phyloP scores from a whole-genome alignment of 805 yeast species.

The Saccharomycopsis amapae region DNA sequence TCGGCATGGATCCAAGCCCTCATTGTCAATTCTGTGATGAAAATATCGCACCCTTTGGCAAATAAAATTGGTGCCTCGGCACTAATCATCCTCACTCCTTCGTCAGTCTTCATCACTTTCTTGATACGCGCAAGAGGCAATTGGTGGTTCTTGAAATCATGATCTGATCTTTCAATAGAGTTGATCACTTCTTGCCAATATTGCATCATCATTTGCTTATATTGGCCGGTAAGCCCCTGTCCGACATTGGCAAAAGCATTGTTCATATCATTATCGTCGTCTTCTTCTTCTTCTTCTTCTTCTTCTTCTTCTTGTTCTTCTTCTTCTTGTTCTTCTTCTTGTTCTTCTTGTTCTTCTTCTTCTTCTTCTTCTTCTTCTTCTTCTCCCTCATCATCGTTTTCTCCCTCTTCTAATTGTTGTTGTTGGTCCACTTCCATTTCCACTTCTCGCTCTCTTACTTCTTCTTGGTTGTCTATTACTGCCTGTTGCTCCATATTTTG shows the following conservation, averaged over 20 bases:
- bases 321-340: constrained; percentile 30
- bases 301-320: constrained; percentile 19
- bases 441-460: not conserved
- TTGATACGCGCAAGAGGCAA: constrained; percentile 93
- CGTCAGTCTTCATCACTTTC: constrained; percentile 97
- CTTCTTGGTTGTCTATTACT: not conserved
- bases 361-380: constrained; percentile 31
- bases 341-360: constrained; percentile 31
- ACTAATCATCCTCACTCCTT: constrained; percentile 93
- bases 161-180: constrained; percentile 76
- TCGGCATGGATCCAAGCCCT: constrained; percentile 99
- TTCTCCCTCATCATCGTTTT: constrained; percentile 22
- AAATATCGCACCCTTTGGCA: constrained; percentile 97
- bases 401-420: not conserved
- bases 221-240: constrained; percentile 78
- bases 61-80: constrained; percentile 97
- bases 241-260: constrained; percentile 79
- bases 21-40: constrained; percentile 95
- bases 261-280: constrained; percentile 39
- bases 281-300: constrained; percentile 31
- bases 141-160: constrained; percentile 90
- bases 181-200: constrained; percentile 97
- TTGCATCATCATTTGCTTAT: constrained; percentile 84
- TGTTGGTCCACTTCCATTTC: not conserved
- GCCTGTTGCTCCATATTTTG: too few species aligned